Evolutionary conservation across 257 asterid species (phyloP).

Genomic region (Solanum clarkiae): DNA sequence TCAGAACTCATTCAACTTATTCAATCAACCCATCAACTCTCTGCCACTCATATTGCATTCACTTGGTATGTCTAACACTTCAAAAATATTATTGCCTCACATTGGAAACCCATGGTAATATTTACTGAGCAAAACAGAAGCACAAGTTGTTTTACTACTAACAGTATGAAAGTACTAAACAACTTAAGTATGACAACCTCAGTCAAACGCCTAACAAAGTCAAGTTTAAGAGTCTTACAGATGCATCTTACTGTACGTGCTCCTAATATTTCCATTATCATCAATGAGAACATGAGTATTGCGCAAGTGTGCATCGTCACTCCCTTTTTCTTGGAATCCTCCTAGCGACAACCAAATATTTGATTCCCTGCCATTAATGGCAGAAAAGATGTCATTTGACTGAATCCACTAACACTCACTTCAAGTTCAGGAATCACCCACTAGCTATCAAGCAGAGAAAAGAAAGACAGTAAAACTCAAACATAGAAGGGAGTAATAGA

Average conservation of each 20-base stretch:
- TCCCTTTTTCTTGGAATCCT: slow-evolving; percentile 84
- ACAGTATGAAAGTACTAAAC: not conserved
- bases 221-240: slow-evolving; percentile 27
- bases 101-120: not conserved
- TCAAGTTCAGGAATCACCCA: not conserved
- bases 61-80: not conserved
- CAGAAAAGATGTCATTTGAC: slow-evolving; percentile 1
- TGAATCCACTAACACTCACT: not conserved
- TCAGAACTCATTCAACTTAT: not conserved
- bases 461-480: not conserved
- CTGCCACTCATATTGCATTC: not conserved
- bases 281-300: slow-evolving; percentile 83
- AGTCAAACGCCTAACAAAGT: not conserved
- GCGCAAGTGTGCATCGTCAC: slow-evolving; percentile 60
- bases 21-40: not conserved
- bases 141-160: not conserved
- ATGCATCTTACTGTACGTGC: slow-evolving; percentile 77
- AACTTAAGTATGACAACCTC: not conserved
- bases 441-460: not conserved
- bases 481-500: not conserved
- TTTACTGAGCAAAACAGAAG: not conserved
- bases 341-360: slow-evolving; percentile 89
- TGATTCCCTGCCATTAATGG: slow-evolving; percentile 44
- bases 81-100: not conserved
- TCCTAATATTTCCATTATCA: slow-evolving; percentile 56